A percentile compares a stretch with the other conserved stretches of the same genome.
Evolutionary conservation across 108 stramenopile species (phyloP).

Genomic region (Parietichytrium sp.): DNA sequence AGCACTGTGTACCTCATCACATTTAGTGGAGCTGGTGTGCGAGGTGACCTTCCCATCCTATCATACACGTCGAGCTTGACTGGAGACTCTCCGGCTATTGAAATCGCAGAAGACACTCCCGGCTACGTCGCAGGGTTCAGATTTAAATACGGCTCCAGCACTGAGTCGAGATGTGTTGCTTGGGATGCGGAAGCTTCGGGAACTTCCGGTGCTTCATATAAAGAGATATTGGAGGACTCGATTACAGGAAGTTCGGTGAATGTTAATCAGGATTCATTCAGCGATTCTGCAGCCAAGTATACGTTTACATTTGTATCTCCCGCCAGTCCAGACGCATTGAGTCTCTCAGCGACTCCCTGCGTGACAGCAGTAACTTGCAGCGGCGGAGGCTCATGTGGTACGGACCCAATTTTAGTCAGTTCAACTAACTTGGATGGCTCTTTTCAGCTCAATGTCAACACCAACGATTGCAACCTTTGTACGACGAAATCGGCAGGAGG

Average conservation of each 20-base stretch:
- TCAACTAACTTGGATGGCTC: neutral
- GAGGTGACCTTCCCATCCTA: slow-evolving; percentile 68
- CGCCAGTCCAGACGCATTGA: neutral
- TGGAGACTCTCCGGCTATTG: neutral
- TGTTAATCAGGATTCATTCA: neutral
- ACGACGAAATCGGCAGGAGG: neutral
- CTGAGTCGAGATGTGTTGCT: neutral
- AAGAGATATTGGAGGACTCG: too few species aligned
- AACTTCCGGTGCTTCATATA: neutral
- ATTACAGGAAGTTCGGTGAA: neutral
- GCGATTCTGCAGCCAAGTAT: neutral
- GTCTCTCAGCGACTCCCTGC: neutral
- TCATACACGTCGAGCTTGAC: neutral
- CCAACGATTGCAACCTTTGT: neutral
- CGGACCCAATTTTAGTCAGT: neutral
- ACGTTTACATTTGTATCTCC: slow-evolving; percentile 3
- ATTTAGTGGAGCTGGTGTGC: slow-evolving; percentile 64
- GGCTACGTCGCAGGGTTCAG: neutral
- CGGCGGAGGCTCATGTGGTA: neutral
- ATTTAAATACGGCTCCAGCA: neutral
- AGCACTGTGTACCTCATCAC: slow-evolving; percentile 56
- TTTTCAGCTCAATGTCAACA: neutral
- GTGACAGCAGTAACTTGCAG: neutral
- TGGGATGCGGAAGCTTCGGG: slow-evolving; percentile 23
- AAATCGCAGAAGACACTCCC: neutral